These are phyloP conservation scores for Chaetomiaceae sp. DNA, from an alignment of 2,329 filamentous ascomycete genomes.

Conservation along the genomic window DNA sequence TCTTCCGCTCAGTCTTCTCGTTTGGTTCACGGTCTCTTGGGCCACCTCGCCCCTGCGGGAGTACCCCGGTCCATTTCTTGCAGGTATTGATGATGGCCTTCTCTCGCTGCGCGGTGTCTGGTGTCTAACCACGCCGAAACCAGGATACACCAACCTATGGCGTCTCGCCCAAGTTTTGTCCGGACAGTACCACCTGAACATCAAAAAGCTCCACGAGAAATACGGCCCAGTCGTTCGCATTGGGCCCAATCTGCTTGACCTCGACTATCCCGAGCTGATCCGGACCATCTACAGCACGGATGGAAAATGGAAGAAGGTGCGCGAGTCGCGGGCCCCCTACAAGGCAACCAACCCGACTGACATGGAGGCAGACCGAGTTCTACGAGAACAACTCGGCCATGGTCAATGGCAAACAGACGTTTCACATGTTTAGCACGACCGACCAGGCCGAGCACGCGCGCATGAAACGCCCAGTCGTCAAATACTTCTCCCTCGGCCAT, in stretches of 20 bases:
- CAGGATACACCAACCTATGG: background rate
- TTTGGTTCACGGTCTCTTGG: background rate
- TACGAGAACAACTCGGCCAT: background rate
- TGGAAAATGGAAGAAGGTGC: background rate
- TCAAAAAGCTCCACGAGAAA: slow-evolving; percentile 33
- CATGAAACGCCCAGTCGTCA: slow-evolving; percentile 36
- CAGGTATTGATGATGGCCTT: background rate
- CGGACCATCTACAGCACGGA: background rate
- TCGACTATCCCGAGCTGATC: background rate
- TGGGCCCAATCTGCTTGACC: slow-evolving; percentile 30
- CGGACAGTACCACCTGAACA: background rate
- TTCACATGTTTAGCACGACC: slow-evolving; percentile 32
- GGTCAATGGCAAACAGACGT: background rate
- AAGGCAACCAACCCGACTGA: background rate
- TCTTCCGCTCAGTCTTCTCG: background rate
- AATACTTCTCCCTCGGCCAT: slow-evolving; percentile 31
- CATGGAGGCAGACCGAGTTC: background rate
- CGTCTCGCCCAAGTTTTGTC: background rate
- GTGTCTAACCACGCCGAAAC: background rate
- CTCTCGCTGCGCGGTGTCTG: background rate
- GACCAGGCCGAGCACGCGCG: slow-evolving; percentile 32
- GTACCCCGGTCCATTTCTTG: background rate
- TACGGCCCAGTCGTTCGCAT: slow-evolving; percentile 37
- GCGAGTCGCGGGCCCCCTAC: background rate
- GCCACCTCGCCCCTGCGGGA: background rate